These are phyloP conservation scores for Huntiella decipiens DNA, from an alignment of 2,329 filamentous ascomycete genomes.

Conservation along the genomic window DNA sequence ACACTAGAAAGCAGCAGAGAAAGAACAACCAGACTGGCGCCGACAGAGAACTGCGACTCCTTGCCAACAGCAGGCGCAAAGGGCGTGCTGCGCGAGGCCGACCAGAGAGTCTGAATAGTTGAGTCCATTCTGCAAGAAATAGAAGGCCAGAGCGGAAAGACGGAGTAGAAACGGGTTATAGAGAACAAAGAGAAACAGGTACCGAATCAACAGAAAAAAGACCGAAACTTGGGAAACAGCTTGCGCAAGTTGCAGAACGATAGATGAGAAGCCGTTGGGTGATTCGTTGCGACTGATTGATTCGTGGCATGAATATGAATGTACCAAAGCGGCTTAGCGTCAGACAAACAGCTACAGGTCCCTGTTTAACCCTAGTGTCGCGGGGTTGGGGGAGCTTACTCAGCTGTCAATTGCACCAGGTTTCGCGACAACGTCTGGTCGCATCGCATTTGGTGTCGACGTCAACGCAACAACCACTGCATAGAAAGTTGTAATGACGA, in stretches of 20 bases:
- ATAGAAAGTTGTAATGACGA: too few species aligned
- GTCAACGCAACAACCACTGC: too few species aligned
- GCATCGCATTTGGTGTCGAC: too few species aligned
- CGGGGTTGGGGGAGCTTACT: too few species aligned
- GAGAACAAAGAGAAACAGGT: neutral
- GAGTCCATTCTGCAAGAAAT: constrained; percentile 44
- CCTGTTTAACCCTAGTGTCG: too few species aligned
- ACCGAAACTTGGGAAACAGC: neutral
- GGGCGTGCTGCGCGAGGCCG: constrained; percentile 72
- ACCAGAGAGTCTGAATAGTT: constrained; percentile 78
- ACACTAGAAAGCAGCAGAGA: constrained; percentile 56
- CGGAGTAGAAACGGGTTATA: neutral
- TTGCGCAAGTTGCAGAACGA: neutral
- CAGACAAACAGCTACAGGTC: too few species aligned
- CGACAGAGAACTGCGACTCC: constrained; percentile 64
- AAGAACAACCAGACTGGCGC: constrained; percentile 52
- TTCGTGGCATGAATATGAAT: constrained; percentile 7
- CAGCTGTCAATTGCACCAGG: too few species aligned
- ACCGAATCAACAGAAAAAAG: neutral
- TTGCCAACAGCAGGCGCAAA: constrained; percentile 69
- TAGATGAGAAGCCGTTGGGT: too few species aligned
- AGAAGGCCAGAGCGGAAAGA: neutral
- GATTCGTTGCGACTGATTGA: constrained; percentile 6
- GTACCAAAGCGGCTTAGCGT: constrained; percentile 8
- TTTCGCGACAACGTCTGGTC: too few species aligned